These are phyloP conservation scores for Erysimum cheiranthoides DNA, from an alignment of 345 rosid genomes.

Conservation along the genomic window DNA sequence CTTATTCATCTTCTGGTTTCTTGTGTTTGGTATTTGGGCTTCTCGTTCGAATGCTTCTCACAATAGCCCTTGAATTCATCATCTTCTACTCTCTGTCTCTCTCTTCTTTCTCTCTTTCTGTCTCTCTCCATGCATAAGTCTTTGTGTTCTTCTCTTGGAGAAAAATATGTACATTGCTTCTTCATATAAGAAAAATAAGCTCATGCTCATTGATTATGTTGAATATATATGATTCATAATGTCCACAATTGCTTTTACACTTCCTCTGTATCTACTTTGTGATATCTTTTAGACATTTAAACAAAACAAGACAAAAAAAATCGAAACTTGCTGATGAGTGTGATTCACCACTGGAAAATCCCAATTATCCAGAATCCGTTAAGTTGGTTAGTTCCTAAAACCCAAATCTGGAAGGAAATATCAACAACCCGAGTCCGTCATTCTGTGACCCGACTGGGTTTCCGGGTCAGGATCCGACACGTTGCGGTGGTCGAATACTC, in stretches of 20 bases:
- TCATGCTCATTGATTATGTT: conserved; percentile 41
- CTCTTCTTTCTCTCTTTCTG: not conserved
- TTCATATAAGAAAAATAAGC: conserved; percentile 35
- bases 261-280: conserved; percentile 4
- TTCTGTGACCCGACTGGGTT: conserved; percentile 43
- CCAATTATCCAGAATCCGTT: conserved; percentile 42
- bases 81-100: not conserved
- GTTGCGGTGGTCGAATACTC: conserved; percentile 11
- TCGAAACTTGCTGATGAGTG: conserved; percentile 25
- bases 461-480: conserved; percentile 50
- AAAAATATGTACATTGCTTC: conserved; percentile 44
- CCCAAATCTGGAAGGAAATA: conserved; percentile 50
- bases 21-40: conserved; percentile 96
- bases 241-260: conserved; percentile 24
- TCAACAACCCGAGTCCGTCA: conserved; percentile 51
- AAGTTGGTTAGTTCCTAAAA: conserved; percentile 5
- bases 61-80: conserved; percentile 17
- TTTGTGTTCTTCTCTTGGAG: conserved; percentile 46
- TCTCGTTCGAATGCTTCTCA: conserved; percentile 55
- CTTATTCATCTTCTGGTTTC: conserved; percentile 97
- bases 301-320: not conserved
- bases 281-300: not conserved
- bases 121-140: conserved; percentile 5
- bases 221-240: conserved; percentile 37
- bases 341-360: not conserved